Conservation (phyloP, 129 eudicot species). For the Flaveria ramosissima region DNA sequence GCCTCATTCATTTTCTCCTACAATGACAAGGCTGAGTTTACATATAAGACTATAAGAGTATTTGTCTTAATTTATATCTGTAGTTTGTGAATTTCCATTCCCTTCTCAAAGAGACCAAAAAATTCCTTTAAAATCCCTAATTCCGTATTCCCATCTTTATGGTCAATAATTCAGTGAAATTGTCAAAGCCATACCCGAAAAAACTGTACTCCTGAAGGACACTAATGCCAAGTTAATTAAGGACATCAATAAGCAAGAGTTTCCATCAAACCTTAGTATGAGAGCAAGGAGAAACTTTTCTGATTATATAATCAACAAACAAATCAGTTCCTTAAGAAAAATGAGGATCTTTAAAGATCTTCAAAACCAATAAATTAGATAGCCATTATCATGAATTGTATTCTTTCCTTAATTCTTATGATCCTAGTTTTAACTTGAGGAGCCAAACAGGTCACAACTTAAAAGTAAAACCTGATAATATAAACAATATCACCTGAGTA, state of each 20-base stretch:
- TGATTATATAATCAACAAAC: neutral
- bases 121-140: neutral
- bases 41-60: neutral
- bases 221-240: neutral
- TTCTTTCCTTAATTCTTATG: slow-evolving; percentile 21
- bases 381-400: neutral
- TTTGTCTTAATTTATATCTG: neutral
- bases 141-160: neutral
- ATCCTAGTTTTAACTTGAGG: neutral
- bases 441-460: neutral
- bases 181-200: neutral
- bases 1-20: too few species aligned
- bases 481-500: neutral
- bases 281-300: neutral
- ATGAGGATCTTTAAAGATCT: neutral
- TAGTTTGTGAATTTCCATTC: neutral
- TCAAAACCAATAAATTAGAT: neutral
- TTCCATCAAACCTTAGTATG: neutral
- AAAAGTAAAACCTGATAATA: slow-evolving; percentile 1
- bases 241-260: neutral
- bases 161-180: neutral
- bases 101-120: neutral
- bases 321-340: neutral
- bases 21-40: neutral
- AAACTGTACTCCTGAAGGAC: neutral